Evolutionary conservation across 768 basidiomycete species (phyloP), one percentile per base, ranked within the genome.

Genomic region (Amanita molliuscula): DNA sequence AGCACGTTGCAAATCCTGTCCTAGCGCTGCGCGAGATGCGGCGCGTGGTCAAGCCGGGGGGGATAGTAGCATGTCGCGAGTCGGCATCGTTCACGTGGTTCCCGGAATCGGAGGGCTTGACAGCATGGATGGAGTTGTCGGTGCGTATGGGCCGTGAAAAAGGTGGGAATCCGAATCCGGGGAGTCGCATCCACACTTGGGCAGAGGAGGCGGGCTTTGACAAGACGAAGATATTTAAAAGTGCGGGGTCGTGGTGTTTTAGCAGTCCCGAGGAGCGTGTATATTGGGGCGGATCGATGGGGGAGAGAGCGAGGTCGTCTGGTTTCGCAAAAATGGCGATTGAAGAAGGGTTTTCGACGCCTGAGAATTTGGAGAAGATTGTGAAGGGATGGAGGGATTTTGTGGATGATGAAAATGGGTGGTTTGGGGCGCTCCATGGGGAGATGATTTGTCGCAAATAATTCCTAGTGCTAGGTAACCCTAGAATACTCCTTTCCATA

Each of bases 51-150:
- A 73, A 71, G 53, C 61, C 65, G 1, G 74, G 72, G 2, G 75
- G 75, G 0, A 52, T 76, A 47, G 66, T 79, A 38, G 71, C 73
- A 3, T 62, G 58, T 5, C 65, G 76, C 18, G 77, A 77, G 50
- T 54, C 62, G 8, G 72, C 76, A 55, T 60, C 65, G 21, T 56
- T 50, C 16, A 45, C 62, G 3, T 70, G 67, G 65, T 66, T 60
- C 53, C 72, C 73, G 0, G 62, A 66, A 42, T 25, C 48, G 34
- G 48, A 43, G n/a, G 34, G 34, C 3, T 11, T 34, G 11, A 15
- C 10, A 4, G 34, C 34, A 15, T 34, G 4, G 6, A 16, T 9
- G 18, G 37, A 4, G n/a, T 38, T 20, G n/a, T 38, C 34, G n/a
- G n/a, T 7, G 3, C 37, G 37, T 18, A 38, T 38, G 9, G 9